Base-by-base conservation (phyloP, 257 asterid genomes). In the Fraxinus excelsior region DNA sequence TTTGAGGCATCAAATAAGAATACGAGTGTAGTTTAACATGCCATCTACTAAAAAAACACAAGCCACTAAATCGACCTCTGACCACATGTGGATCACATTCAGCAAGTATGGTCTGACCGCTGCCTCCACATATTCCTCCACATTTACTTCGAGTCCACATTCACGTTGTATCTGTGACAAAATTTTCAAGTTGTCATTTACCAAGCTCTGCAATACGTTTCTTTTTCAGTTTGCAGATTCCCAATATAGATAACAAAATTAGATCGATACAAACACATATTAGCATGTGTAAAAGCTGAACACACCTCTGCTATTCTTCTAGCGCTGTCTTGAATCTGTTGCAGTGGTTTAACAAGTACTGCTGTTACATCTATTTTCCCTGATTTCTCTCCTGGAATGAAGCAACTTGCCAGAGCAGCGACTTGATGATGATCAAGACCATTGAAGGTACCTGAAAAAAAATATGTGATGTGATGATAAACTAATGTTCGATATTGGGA, bases 71-170 rank as follows among this genome's bases (percentile, higher is more conserved):
- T 91, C 82, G 42, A 93, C 99, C 97, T 91, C 91, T 77, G 99
- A 93, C 99, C 99, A 96, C 76, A 96, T 89, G 81, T 96, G 93
- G 76, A 96, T 91, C 81, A 96, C 99, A 84, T 96, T 97, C 99
- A 96, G 93, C 90, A 91, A 78, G 84, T 10, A 93, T 35, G 98
- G 98, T 84, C 97, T 87, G 67, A 91, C 83, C 49, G 98, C 88
- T 62, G 97, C 97, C 86, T 93, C 99, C 74, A 96, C 99, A 77
- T 93, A 96, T 78, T 96, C 99, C 14, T 96, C 99, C 84, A 93
- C 92, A 72, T 96, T 89, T 66, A 93, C 81, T 84, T 96, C 97
- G 78, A 93, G 90, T 85, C 93, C 91, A 87, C 99, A 96, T 84
- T 96, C 98, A n/a, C 91, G 92, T 91, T 96, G 98, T 77, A 96